These are phyloP conservation scores for Microcos paniculata DNA, from an alignment of 345 rosid genomes.

Conservation along the genomic window DNA sequence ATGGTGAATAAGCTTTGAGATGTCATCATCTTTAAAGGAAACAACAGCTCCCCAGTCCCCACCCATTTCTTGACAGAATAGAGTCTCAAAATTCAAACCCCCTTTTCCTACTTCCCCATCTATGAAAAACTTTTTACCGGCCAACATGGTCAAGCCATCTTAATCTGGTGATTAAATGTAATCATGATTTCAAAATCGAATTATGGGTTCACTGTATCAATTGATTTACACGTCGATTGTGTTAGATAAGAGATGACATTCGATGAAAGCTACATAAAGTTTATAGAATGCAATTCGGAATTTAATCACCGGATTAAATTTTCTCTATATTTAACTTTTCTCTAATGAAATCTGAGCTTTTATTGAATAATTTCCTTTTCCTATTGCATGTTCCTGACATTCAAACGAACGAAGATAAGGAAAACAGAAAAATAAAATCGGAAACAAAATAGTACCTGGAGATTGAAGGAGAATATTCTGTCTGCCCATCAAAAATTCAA, in stretches of 20 bases:
- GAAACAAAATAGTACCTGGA: conserved; percentile 24
- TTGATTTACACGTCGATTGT: not conserved
- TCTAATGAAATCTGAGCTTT: not conserved
- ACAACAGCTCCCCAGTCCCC: conserved; percentile 8
- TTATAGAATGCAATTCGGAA: not conserved
- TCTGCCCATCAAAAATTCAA: conserved; percentile 15
- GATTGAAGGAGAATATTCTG: conserved; percentile 2
- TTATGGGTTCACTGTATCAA: not conserved
- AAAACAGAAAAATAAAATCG: not conserved
- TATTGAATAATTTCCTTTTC: not conserved
- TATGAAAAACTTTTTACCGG: not conserved
- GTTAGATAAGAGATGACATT: not conserved
- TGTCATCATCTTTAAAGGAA: conserved; percentile 17
- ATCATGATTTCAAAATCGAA: not conserved
- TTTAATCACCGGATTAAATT: too few species aligned
- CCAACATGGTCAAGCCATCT: not conserved
- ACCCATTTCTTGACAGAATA: conserved; percentile 11
- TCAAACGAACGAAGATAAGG: not conserved
- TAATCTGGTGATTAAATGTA: not conserved
- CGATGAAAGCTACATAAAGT: not conserved
- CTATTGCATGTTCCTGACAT: not conserved
- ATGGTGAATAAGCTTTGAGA: conserved; percentile 1
- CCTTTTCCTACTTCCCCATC: not conserved
- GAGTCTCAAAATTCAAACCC: conserved; percentile 4
- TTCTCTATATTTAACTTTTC: too few species aligned